These are phyloP conservation scores for Rugonectria rugulosa DNA, from an alignment of 2,329 filamentous ascomycete species.

Conservation along the genomic window DNA sequence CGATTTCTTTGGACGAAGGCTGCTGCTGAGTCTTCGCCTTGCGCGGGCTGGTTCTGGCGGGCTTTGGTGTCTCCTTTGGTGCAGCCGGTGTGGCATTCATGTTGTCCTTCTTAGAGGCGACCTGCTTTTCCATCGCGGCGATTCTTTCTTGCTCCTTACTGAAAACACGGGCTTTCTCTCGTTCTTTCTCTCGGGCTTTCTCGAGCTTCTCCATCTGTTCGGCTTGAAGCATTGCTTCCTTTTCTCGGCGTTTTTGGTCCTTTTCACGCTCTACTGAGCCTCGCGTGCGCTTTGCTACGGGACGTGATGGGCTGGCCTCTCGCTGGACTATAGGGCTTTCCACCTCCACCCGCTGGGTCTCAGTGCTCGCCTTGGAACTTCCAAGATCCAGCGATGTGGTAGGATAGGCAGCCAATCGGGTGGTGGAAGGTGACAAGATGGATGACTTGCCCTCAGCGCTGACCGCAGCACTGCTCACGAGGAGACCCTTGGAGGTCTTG, in stretches of 20 bases:
- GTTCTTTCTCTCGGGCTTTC: slow-evolving; percentile 73
- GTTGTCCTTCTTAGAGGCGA: slow-evolving; percentile 61
- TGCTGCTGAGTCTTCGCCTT: slow-evolving; percentile 51
- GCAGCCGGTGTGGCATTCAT: slow-evolving; percentile 50
- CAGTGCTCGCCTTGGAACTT: slow-evolving; percentile 34
- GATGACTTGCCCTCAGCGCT: slow-evolving; percentile 69
- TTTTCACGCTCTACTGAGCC: slow-evolving; percentile 68
- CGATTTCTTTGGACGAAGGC: slow-evolving; percentile 33
- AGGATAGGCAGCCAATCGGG: slow-evolving; percentile 53
- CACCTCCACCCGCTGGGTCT: slow-evolving; percentile 29
- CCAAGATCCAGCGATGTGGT: slow-evolving; percentile 60
- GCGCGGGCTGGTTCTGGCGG: slow-evolving; percentile 60
- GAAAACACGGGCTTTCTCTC: slow-evolving; percentile 69
- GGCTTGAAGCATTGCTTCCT: slow-evolving; percentile 67
- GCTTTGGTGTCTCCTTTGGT: slow-evolving; percentile 52
- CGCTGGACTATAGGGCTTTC: slow-evolving; percentile 22
- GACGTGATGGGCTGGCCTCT: slow-evolving; percentile 52
- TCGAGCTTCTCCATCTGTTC: slow-evolving; percentile 70
- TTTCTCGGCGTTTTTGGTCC: slow-evolving; percentile 71
- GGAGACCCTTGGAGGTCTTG: slow-evolving; percentile 84
- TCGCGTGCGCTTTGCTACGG: slow-evolving; percentile 58
- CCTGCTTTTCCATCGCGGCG: slow-evolving; percentile 60
- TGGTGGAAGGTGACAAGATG: slow-evolving; percentile 61
- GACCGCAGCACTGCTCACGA: slow-evolving; percentile 76
- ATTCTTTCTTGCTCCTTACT: slow-evolving; percentile 65